Evolutionary conservation across 1,139 yeast genomes (phyloP).

Genomic region (Wickerhamomyces sp.): DNA sequence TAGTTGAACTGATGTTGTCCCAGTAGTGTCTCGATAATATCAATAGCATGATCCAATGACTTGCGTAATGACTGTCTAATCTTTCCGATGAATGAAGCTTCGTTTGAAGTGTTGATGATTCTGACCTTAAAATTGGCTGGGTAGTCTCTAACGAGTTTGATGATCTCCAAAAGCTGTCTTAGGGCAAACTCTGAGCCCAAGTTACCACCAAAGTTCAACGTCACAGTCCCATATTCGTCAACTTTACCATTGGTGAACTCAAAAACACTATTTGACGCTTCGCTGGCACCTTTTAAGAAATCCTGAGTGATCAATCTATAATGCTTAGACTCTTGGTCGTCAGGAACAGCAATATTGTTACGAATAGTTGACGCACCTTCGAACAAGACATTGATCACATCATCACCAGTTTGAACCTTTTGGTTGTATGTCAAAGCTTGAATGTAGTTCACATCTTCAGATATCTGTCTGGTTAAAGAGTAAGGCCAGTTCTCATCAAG

Average conservation of each 20-base stretch:
- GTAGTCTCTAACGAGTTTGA: constrained; percentile 23
- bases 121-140: constrained; percentile 32
- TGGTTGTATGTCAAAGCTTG: constrained; percentile 24
- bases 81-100: constrained; percentile 16
- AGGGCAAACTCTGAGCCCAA: constrained; percentile 33
- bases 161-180: constrained; percentile 38
- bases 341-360: constrained; percentile 31
- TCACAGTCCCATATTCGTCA: constrained; percentile 16
- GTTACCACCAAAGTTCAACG: constrained; percentile 57
- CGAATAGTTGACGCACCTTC: constrained; percentile 24
- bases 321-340: constrained; percentile 23
- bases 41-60: constrained; percentile 14
- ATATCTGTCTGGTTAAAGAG: constrained; percentile 30
- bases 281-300: constrained; percentile 25
- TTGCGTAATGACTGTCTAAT: constrained; percentile 13
- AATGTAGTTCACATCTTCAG: constrained; percentile 29
- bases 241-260: constrained; percentile 17
- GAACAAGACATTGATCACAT: constrained; percentile 16
- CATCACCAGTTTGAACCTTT: constrained; percentile 27
- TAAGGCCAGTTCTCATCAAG: constrained; percentile 39
- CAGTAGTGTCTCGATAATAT: constrained; percentile 10
- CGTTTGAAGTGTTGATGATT: constrained; percentile 26
- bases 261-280: constrained; percentile 13
- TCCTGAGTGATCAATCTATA: constrained; percentile 33
- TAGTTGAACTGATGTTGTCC: constrained; percentile 10